Evolutionary conservation across 148 eudicot species (phyloP).

Genomic region (Amaranthus hypochondriacus): DNA sequence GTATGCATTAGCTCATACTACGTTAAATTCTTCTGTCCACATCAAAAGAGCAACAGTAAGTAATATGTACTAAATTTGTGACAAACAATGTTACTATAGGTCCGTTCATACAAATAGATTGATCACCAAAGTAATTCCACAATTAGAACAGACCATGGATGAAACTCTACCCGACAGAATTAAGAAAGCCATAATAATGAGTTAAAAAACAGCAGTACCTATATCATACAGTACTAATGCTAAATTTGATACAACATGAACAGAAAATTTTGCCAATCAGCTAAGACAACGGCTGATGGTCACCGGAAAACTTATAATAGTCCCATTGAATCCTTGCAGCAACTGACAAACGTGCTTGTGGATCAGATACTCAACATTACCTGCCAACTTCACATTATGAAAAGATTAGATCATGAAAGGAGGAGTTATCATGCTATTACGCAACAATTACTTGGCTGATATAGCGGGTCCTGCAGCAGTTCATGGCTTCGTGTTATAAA

Average conservation of each 20-base stretch:
- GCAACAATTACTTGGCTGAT: too few species aligned
- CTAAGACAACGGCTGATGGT: background rate
- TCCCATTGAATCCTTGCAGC: constrained; percentile 20
- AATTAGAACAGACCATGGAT: background rate
- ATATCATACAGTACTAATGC: constrained; percentile 14
- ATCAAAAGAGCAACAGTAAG: background rate
- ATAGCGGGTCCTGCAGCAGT: background rate
- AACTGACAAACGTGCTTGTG: background rate
- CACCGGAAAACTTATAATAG: constrained; percentile 2
- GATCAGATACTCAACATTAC: constrained; percentile 23
- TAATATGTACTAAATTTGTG: background rate
- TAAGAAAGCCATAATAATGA: background rate
- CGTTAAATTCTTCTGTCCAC: background rate
- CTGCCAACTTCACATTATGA: constrained; percentile 14
- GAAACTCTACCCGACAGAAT: background rate
- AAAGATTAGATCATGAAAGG: background rate
- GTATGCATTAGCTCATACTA: too few species aligned
- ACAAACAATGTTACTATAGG: background rate
- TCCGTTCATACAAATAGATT: background rate
- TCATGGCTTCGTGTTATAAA: background rate
- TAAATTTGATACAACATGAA: constrained; percentile 9
- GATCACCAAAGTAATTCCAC: background rate
- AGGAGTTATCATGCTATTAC: background rate
- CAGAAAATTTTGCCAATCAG: constrained; percentile 15
- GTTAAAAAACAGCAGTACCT: constrained; percentile 20